These are phyloP conservation scores for Alternaria sp. DNA, from an alignment of 2,329 filamentous ascomycete genomes.

Conservation along the genomic window DNA sequence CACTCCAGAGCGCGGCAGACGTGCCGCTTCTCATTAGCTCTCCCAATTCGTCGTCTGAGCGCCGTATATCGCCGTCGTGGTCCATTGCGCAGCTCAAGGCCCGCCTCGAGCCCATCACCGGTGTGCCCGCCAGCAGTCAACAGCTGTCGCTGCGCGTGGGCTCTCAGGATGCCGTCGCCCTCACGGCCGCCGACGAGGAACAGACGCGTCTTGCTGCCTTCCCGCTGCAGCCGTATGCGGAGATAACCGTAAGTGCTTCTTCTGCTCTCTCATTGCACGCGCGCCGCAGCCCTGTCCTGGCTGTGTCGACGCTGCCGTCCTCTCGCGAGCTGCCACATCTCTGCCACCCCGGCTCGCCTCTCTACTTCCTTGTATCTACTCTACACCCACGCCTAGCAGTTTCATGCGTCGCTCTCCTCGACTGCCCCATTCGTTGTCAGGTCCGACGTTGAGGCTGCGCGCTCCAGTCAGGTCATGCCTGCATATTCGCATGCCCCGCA, in stretches of 20 bases:
- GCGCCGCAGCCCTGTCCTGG: slow-evolving; percentile 23
- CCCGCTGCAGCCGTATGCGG: slow-evolving; percentile 74
- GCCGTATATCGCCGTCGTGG: slow-evolving; percentile 92
- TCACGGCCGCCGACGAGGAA: slow-evolving; percentile 78
- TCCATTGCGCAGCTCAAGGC: slow-evolving; percentile 81
- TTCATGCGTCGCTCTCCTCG: slow-evolving; percentile 7
- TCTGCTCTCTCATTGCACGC: slow-evolving; percentile 22
- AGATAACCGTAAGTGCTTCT: slow-evolving; percentile 73
- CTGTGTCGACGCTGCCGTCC: slow-evolving; percentile 19
- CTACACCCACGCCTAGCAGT: slow-evolving; percentile 10
- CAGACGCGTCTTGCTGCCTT: slow-evolving; percentile 68
- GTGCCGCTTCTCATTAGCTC: slow-evolving; percentile 78
- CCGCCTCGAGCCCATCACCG: slow-evolving; percentile 92
- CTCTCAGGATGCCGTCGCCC: slow-evolving; percentile 66
- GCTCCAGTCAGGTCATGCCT: slow-evolving; percentile 12
- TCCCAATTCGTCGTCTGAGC: slow-evolving; percentile 81
- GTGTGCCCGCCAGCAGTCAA: slow-evolving; percentile 82
- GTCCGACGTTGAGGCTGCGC: slow-evolving; percentile 26
- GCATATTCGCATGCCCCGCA: slow-evolving; percentile 34
- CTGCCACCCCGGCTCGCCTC: slow-evolving; percentile 19
- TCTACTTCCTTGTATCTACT: slow-evolving; percentile 13
- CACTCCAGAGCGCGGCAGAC: slow-evolving; percentile 65
- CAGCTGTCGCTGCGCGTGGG: slow-evolving; percentile 73
- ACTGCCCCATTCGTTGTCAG: slow-evolving; percentile 19
- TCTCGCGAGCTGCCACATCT: slow-evolving; percentile 43